phyloP scores from a whole-genome alignment of 1,139 yeast genomes.

The Debaryomyces sp. region DNA sequence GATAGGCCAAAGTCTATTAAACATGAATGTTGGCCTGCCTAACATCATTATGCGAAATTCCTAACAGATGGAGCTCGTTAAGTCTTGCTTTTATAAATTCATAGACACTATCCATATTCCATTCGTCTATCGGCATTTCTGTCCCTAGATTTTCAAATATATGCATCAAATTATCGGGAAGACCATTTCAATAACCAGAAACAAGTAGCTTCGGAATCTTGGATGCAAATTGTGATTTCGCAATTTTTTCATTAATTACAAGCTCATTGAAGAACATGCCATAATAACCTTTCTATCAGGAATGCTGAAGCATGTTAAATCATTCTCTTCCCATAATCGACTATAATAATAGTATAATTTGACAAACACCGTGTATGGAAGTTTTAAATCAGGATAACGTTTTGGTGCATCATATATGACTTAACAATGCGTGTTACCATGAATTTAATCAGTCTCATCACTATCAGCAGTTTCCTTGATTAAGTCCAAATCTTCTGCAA shows the following conservation, averaged over 20 bases:
- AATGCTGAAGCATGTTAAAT: not conserved
- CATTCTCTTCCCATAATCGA: not conserved
- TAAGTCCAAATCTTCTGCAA: not conserved
- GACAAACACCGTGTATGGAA: constrained; percentile 4
- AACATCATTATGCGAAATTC: too few relatives aligned
- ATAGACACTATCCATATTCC: constrained; percentile 4
- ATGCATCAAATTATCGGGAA: constrained; percentile 5
- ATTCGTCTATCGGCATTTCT: constrained; percentile 3
- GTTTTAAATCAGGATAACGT: constrained; percentile 2
- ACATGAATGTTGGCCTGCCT: too few relatives aligned
- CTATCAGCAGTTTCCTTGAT: not conserved
- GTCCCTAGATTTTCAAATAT: constrained; percentile 7
- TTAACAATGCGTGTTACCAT: not conserved
- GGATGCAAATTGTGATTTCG: constrained; percentile 5
- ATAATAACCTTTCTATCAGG: not conserved
- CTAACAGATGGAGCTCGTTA: constrained; percentile 3
- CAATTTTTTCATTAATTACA: constrained; percentile 5
- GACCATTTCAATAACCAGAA: constrained; percentile 7
- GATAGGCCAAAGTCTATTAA: too few relatives aligned
- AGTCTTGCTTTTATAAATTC: constrained; percentile 5
- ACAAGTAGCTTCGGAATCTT: constrained; percentile 6
- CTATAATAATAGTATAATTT: too few relatives aligned
- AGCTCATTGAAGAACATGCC: constrained; percentile 3
- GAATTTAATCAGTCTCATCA: not conserved
- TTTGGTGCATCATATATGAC: not conserved